Conservation (phyloP, 148 eudicot genomes). For the Cornus kousa region DNA sequence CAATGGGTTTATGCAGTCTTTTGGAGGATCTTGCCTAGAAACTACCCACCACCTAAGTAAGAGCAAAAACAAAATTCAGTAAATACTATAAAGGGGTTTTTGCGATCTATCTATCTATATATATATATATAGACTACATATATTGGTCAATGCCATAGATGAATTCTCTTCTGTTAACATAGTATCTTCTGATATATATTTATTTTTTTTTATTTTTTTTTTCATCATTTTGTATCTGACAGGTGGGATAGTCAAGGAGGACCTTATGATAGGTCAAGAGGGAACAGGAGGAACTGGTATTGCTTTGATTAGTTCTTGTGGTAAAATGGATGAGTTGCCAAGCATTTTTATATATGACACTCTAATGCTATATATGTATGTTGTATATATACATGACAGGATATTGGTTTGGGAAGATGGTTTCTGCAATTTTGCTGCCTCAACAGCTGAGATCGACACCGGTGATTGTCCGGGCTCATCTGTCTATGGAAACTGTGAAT, state of each 20-base stretch:
- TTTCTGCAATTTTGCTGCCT: constrained; percentile 88
- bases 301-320: neutral
- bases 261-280: constrained; percentile 95
- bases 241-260: constrained; percentile 99
- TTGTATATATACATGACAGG: constrained; percentile 36
- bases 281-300: constrained; percentile 97
- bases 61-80: too few relatives aligned
- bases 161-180: too few relatives aligned
- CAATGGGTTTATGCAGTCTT: constrained; percentile 99
- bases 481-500: constrained; percentile 41
- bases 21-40: constrained; percentile 97
- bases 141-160: too few relatives aligned
- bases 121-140: too few relatives aligned
- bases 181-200: neutral
- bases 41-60: constrained; percentile 94
- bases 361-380: neutral
- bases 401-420: constrained; percentile 99
- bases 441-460: constrained; percentile 60
- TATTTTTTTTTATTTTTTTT: too few relatives aligned
- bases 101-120: too few relatives aligned
- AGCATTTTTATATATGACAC: neutral
- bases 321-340: neutral
- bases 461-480: constrained; percentile 43
- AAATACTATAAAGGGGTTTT: too few relatives aligned
- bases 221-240: constrained; percentile 6